Conservation (phyloP, 176 grass and related monocot genomes). For the Tuctoria greenei region DNA sequence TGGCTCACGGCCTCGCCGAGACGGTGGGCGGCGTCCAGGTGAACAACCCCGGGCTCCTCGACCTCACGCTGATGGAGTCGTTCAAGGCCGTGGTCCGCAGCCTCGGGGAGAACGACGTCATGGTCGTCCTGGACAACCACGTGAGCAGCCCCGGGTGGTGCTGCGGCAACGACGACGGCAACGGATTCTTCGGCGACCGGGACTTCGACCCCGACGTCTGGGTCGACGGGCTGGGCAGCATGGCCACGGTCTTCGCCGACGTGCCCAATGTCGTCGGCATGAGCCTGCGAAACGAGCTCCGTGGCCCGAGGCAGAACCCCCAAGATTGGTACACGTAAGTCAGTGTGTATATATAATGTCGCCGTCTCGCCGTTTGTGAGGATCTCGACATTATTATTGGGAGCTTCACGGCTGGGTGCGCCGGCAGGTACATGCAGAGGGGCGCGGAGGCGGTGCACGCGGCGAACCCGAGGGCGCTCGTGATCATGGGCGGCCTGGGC, state of each 20-base stretch:
- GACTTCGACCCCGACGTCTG: constrained; percentile 60
- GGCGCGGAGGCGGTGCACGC: constrained; percentile 73
- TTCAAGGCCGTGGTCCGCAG: constrained; percentile 55
- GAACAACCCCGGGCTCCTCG: constrained; percentile 51
- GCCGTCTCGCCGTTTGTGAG: too few relatives aligned
- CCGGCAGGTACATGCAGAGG: constrained; percentile 48
- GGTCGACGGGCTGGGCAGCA: constrained; percentile 54
- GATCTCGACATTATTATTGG: too few relatives aligned
- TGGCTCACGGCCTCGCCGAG: constrained; percentile 41
- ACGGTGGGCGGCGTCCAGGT: constrained; percentile 37
- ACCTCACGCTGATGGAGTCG: constrained; percentile 59
- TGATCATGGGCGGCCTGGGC: constrained; percentile 61
- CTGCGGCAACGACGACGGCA: constrained; percentile 62
- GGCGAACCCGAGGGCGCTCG: constrained; percentile 46
- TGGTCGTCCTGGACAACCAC: constrained; percentile 89
- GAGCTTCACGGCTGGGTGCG: too few relatives aligned
- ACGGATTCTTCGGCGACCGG: constrained; percentile 78
- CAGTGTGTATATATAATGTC: too few relatives aligned
- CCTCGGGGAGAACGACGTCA: constrained; percentile 56
- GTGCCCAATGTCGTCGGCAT: constrained; percentile 64
- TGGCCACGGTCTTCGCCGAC: constrained; percentile 59
- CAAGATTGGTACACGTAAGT: constrained; percentile 59
- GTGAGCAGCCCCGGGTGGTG: constrained; percentile 69
- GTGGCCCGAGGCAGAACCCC: constrained; percentile 66
- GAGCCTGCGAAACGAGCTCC: constrained; percentile 80